Conservation (phyloP, 2,329 filamentous ascomycete genomes). For the Sporothrix phasma region DNA sequence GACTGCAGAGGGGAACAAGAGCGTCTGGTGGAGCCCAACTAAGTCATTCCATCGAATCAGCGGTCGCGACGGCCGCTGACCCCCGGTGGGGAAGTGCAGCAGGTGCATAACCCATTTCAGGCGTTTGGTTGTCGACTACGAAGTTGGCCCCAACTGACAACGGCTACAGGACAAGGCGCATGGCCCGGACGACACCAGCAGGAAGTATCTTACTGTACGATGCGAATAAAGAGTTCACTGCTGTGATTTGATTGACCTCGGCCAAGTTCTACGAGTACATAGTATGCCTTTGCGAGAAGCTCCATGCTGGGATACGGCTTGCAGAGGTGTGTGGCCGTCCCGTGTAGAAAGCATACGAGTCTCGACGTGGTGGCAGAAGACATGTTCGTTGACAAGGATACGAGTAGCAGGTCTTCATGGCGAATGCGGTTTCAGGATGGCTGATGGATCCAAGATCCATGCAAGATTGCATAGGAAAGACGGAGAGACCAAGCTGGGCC, state of each 20-base stretch:
- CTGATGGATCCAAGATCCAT: not conserved
- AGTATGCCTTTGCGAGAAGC: not conserved
- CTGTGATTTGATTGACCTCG: not conserved
- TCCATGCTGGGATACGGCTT: not conserved
- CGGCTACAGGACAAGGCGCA: too few relatives aligned
- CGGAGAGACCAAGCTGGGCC: not conserved
- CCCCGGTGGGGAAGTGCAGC: not conserved
- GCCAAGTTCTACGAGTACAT: too few relatives aligned
- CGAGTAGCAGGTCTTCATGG: not conserved
- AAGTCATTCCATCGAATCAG: not conserved
- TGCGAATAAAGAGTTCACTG: not conserved
- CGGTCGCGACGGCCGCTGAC: not conserved
- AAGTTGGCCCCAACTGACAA: too few relatives aligned
- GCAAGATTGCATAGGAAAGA: too few relatives aligned
- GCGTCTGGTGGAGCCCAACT: not conserved
- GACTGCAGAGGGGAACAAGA: not conserved
- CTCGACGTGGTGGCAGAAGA: too few relatives aligned
- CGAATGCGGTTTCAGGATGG: not conserved
- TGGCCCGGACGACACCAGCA: not conserved
- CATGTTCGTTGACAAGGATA: too few relatives aligned
- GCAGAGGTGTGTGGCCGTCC: not conserved
- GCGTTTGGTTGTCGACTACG: not conserved
- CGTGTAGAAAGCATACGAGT: not conserved
- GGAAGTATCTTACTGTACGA: too few relatives aligned
- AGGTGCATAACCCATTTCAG: not conserved